A percentile compares a stretch with the other conserved stretches of the same genome.
These are phyloP conservation scores for Cladosporium sphaerospermum DNA, from an alignment of 2,329 filamentous ascomycete species.

Conservation along the genomic window DNA sequence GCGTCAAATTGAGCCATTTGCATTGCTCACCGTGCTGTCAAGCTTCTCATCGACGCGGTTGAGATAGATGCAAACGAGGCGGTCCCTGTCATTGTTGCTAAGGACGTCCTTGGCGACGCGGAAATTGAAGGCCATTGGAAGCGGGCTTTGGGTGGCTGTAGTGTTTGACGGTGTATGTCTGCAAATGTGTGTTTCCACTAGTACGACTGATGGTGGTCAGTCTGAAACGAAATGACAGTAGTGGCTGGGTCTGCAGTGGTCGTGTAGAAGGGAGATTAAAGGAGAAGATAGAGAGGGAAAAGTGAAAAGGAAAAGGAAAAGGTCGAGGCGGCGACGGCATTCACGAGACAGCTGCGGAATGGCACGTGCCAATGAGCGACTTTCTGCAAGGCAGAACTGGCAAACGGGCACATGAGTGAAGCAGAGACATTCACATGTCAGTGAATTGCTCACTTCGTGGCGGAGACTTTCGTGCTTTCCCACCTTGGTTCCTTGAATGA, in stretches of 20 bases:
- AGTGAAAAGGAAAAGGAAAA: not conserved
- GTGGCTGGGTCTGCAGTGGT: not conserved
- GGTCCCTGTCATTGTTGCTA: constrained; percentile 26
- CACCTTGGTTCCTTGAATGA: too few species aligned
- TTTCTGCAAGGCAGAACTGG: too few species aligned
- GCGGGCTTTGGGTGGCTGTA: not conserved
- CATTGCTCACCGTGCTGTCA: constrained; percentile 12
- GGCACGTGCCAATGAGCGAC: too few species aligned
- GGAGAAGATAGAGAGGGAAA: too few species aligned
- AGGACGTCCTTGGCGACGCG: constrained; percentile 19
- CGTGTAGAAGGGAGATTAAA: too few species aligned
- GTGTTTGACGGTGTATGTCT: not conserved
- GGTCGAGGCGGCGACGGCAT: not conserved
- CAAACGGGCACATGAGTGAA: too few species aligned
- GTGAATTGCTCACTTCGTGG: too few species aligned
- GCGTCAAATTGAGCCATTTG: too few species aligned
- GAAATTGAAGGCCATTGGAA: constrained; percentile 23
- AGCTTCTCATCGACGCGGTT: constrained; percentile 12
- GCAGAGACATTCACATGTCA: too few species aligned
- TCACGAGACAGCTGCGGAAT: too few species aligned
- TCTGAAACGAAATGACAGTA: not conserved
- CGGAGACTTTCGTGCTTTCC: too few species aligned
- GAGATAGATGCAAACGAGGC: constrained; percentile 24
- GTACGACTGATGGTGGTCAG: not conserved
- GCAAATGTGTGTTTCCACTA: too few species aligned